Conservation (phyloP, 2,329 filamentous ascomycete species). For the Fusarium tupiense region DNA sequence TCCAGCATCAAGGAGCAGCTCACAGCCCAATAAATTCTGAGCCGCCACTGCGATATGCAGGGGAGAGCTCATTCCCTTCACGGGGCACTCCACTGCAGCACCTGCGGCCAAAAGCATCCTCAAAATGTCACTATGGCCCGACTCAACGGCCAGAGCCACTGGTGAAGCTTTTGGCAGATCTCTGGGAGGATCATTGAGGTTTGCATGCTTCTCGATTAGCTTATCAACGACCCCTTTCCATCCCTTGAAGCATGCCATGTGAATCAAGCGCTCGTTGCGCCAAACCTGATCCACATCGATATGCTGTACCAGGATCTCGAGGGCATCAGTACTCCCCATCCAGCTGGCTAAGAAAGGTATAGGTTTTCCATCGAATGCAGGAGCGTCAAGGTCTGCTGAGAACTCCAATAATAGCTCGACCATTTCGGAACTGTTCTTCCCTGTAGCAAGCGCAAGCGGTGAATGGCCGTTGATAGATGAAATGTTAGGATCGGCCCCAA, state of each 20-base stretch:
- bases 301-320: conserved; percentile 23
- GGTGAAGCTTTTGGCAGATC: conserved; percentile 26
- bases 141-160: conserved; percentile 20
- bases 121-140: conserved; percentile 10
- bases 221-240: conserved; percentile 22
- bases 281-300: conserved; percentile 23
- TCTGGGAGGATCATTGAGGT: conserved; percentile 19
- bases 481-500: conserved; percentile 26
- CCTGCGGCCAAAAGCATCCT: conserved; percentile 21
- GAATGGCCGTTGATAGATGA: conserved; percentile 13
- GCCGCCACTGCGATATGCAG: conserved; percentile 21
- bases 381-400: conserved; percentile 8
- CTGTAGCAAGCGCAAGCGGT: conserved; percentile 16
- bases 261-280: conserved; percentile 20
- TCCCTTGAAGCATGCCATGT: conserved; percentile 25
- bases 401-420: conserved; percentile 23
- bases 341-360: conserved; percentile 21
- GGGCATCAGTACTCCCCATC: conserved; percentile 6
- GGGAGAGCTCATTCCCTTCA: conserved; percentile 1
- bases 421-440: conserved; percentile 19
- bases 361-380: conserved; percentile 14
- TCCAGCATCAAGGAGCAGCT: conserved; percentile 17
- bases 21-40: conserved; percentile 15
- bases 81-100: conserved; percentile 15
- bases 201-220: conserved; percentile 21